These are phyloP conservation scores for Massariosphaeria phaeospora DNA, from an alignment of 495 filamentous ascomycete species.

Conservation along the genomic window DNA sequence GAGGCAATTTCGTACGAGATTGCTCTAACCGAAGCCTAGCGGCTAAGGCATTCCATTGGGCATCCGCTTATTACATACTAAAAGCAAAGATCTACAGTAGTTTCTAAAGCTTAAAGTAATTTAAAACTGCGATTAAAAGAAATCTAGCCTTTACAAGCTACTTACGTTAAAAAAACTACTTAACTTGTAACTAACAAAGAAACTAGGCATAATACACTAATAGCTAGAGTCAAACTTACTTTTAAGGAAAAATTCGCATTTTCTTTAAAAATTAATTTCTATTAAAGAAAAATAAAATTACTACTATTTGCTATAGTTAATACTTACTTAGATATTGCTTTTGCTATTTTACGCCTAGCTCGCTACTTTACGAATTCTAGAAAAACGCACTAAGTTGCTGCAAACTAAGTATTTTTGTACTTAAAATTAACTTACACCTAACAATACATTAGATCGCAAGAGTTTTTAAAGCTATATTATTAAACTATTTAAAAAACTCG, in stretches of 20 bases:
- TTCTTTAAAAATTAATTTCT: not conserved
- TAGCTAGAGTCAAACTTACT: not conserved
- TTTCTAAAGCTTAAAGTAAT: not conserved
- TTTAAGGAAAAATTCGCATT: not conserved
- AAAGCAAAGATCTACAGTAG: not conserved
- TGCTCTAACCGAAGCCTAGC: too few relatives aligned
- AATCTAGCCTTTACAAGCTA: not conserved
- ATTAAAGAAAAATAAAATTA: not conserved
- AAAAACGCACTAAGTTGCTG: not conserved
- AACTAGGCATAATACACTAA: not conserved
- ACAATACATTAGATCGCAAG: not conserved
- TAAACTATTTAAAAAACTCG: not conserved
- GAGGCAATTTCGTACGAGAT: too few relatives aligned
- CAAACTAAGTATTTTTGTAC: not conserved
- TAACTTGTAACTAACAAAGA: not conserved
- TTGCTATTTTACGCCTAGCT: not conserved
- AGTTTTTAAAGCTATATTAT: not conserved
- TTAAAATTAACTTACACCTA: not conserved
- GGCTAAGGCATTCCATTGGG: too few relatives aligned
- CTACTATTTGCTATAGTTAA: not conserved
- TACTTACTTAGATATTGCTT: not conserved
- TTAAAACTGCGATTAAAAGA: not conserved
- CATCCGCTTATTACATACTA: too few relatives aligned
- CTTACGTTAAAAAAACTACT: slow-evolving; percentile 8
- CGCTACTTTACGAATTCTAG: not conserved